These are phyloP conservation scores for Silene uniflora DNA, from an alignment of 148 eudicot genomes.

Conservation along the genomic window DNA sequence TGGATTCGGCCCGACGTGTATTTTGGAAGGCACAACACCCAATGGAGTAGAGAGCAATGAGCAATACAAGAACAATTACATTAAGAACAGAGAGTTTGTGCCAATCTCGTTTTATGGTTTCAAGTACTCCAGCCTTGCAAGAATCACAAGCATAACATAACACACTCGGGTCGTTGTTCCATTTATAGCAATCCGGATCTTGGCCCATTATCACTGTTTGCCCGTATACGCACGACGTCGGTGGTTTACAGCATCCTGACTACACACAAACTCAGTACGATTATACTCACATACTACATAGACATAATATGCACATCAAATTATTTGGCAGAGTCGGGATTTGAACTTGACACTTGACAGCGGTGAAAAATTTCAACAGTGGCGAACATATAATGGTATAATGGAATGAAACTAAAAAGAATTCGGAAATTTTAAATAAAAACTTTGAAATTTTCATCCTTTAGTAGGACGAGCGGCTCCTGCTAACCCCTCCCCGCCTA, in stretches of 20 bases:
- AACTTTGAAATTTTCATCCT: too few species aligned
- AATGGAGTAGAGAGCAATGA: constrained; percentile 59
- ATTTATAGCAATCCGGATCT: constrained; percentile 73
- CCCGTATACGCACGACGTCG: constrained; percentile 72
- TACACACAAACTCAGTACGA: constrained; percentile 12
- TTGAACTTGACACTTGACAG: too few species aligned
- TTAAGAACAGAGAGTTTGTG: constrained; percentile 71
- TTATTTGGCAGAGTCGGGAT: too few species aligned
- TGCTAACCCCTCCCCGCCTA: too few species aligned
- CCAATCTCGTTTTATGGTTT: constrained; percentile 57
- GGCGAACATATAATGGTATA: too few species aligned
- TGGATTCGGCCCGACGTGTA: constrained; percentile 56
- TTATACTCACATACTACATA: too few species aligned
- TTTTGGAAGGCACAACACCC: constrained; percentile 90
- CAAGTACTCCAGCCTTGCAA: constrained; percentile 86
- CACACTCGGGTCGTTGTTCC: constrained; percentile 64
- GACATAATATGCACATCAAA: too few species aligned
- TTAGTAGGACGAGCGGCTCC: too few species aligned
- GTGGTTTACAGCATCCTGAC: constrained; percentile 99
- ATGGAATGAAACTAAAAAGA: too few species aligned
- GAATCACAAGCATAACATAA: constrained; percentile 84
- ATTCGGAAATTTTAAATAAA: too few species aligned
- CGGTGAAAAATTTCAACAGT: too few species aligned
- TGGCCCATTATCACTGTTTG: constrained; percentile 33
- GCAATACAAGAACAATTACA: constrained; percentile 58